These are phyloP conservation scores for Alnus glutinosa DNA, from an alignment of 306 rosid species.

Conservation along the genomic window DNA sequence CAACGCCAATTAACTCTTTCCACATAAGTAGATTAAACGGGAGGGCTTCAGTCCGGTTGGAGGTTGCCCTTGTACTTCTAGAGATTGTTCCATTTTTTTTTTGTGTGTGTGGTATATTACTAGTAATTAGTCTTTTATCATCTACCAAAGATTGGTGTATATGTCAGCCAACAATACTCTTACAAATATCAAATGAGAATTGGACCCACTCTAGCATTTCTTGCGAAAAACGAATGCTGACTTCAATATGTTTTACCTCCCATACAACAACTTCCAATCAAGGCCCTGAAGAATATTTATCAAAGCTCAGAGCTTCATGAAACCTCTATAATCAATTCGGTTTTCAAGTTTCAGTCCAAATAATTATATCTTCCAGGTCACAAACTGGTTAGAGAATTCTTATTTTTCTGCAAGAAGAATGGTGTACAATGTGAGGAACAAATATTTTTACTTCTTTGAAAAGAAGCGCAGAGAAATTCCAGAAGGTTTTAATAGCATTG, in stretches of 20 bases:
- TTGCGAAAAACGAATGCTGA: background rate
- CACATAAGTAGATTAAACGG: background rate
- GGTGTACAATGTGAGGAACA: background rate
- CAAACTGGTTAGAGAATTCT: background rate
- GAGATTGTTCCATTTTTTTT: background rate
- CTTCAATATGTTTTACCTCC: background rate
- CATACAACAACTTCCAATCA: background rate
- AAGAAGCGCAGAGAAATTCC: background rate
- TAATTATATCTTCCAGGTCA: background rate
- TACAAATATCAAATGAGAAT: background rate
- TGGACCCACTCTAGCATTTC: background rate
- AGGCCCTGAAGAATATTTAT: background rate
- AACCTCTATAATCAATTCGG: background rate
- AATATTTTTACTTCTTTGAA: background rate
- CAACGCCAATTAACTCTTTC: background rate
- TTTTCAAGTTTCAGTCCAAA: background rate
- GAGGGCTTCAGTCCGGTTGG: constrained; percentile 2
- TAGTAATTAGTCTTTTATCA: background rate
- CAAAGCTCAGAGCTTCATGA: background rate
- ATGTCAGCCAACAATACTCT: background rate
- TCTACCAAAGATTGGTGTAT: background rate
- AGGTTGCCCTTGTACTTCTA: background rate
- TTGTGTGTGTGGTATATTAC: background rate
- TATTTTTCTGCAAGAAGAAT: background rate
- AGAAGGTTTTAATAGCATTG: background rate